Percentiles rank a stretch among this genome's conserved stretches.
Evolutionary conservation across 129 eudicot genomes (phyloP).

Genomic region (Escallonia herrerae): DNA sequence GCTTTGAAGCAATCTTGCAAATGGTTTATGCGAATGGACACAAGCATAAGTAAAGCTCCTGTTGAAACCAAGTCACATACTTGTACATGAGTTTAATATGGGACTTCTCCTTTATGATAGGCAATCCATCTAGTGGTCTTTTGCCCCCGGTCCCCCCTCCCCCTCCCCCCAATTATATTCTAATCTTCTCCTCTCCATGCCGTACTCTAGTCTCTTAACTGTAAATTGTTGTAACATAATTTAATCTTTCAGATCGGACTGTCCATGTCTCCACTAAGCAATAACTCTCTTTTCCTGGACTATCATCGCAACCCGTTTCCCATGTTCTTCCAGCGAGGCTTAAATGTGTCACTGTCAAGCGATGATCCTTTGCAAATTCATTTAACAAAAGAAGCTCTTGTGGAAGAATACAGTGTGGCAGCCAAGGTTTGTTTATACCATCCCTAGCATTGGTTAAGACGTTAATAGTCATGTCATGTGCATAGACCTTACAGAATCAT

Average conservation of each 20-base stretch:
- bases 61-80: no score
- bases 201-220: not conserved
- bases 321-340: constrained; percentile 92
- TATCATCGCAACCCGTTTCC: constrained; percentile 96
- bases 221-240: not conserved
- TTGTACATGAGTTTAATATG: no score
- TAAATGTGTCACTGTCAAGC: constrained; percentile 85
- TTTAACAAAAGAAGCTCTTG: constrained; percentile 89
- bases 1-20: no score
- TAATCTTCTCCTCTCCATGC: not conserved
- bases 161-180: not conserved
- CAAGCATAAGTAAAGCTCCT: no score
- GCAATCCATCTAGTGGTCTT: no score
- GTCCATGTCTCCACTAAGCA: constrained; percentile 96
- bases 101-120: no score
- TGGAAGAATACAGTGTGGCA: constrained; percentile 97
- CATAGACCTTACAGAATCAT: not conserved
- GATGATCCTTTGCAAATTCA: constrained; percentile 98
- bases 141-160: no score
- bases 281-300: constrained; percentile 88
- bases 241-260: constrained; percentile 61
- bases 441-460: not conserved
- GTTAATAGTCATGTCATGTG: constrained; percentile 5
- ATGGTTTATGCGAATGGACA: no score
- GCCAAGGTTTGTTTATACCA: constrained; percentile 56